Percentiles rank a stretch among this genome's conserved stretches.
Conservation (phyloP, 257 asterid species). For the Handroanthus guayacan region DNA sequence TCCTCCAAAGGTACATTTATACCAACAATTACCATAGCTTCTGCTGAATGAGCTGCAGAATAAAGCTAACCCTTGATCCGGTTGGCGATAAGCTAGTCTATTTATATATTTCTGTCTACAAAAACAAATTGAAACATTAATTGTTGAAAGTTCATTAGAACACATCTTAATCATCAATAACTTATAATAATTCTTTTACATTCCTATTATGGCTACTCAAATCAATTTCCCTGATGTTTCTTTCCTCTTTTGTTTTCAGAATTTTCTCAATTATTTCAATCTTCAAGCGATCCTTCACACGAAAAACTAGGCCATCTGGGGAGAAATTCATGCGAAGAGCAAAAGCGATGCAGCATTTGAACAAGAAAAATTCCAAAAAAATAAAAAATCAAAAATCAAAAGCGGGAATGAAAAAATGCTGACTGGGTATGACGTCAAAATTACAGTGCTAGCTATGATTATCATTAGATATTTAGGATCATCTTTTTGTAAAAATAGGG, state of each 20-base stretch:
- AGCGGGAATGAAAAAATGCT: neutral
- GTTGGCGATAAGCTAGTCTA: neutral
- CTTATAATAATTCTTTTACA: neutral
- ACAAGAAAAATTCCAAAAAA: neutral
- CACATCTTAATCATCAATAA: neutral
- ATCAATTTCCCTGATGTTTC: neutral
- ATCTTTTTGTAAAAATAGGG: constrained; percentile 5
- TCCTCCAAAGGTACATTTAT: constrained; percentile 51
- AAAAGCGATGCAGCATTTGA: constrained; percentile 57
- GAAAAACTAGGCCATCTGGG: constrained; percentile 7
- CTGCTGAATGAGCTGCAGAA: neutral
- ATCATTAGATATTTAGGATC: constrained; percentile 21
- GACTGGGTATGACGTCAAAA: constrained; percentile 5
- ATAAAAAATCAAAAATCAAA: neutral
- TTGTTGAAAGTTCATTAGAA: too few species aligned
- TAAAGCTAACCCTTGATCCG: neutral
- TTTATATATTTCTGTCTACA: too few species aligned
- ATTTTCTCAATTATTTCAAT: constrained; percentile 41
- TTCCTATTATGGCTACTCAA: neutral
- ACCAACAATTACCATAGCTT: neutral
- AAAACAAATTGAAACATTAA: too few species aligned
- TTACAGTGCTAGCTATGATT: constrained; percentile 28
- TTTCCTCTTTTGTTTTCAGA: constrained; percentile 30
- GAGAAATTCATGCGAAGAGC: constrained; percentile 44
- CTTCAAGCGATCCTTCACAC: constrained; percentile 40